Conservation (phyloP, 78 protist species). For the Mantamonas sphyraenae region DNA sequence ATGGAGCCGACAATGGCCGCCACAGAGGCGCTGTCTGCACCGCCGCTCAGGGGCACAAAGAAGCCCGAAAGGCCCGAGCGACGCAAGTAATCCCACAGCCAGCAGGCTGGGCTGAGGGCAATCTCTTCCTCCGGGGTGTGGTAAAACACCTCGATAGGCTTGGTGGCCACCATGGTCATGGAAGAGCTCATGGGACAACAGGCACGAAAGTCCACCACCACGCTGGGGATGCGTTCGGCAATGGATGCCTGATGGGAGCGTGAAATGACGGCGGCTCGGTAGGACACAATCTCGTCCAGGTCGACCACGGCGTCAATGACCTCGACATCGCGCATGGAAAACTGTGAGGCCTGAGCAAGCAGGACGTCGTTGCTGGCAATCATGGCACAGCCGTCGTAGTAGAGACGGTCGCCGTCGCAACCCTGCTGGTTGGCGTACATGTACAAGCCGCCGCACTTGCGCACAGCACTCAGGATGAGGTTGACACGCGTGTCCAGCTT, state of each 20-base stretch:
- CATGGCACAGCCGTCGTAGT: constrained; percentile 78
- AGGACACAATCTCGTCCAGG: constrained; percentile 35
- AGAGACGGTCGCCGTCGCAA: constrained; percentile 79
- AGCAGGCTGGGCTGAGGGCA: constrained; percentile 66
- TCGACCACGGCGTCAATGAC: constrained; percentile 56
- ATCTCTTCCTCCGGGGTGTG: constrained; percentile 51
- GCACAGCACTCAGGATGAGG: constrained; percentile 47
- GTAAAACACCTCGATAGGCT: not conserved
- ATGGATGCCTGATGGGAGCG: not conserved
- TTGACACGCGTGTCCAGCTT: constrained; percentile 65
- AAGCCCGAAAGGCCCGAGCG: constrained; percentile 65
- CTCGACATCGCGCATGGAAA: constrained; percentile 17
- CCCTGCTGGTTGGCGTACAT: constrained; percentile 52
- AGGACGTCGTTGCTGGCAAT: constrained; percentile 55
- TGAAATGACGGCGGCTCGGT: not conserved
- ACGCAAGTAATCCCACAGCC: constrained; percentile 89
- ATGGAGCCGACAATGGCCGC: constrained; percentile 65
- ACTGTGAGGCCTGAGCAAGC: constrained; percentile 31
- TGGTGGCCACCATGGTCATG: not conserved
- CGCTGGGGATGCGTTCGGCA: too few relatives aligned
- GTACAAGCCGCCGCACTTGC: constrained; percentile 37
- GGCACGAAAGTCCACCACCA: too few relatives aligned
- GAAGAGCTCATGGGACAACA: not conserved
- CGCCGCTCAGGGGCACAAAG: constrained; percentile 78
- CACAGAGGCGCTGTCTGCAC: constrained; percentile 69